Conservation (phyloP, 495 filamentous ascomycete species). For the Hamigera avellanea region DNA sequence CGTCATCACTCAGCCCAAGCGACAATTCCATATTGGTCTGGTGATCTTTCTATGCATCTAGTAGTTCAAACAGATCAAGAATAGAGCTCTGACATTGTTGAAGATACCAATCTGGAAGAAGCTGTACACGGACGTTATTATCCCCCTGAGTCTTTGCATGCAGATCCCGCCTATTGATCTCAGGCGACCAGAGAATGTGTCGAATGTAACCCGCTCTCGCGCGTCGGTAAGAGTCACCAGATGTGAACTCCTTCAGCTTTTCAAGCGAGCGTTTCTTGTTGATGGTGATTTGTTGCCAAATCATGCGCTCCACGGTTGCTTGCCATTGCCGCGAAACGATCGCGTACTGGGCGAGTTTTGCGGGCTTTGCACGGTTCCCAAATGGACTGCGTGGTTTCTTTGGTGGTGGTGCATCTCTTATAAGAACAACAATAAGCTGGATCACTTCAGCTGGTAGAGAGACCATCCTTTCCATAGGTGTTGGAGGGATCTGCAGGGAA, state of each 20-base stretch:
- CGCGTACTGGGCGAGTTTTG: slow-evolving; percentile 1
- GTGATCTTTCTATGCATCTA: slow-evolving; percentile 1
- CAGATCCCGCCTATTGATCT: neutral
- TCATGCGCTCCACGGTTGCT: neutral
- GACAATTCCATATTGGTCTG: neutral
- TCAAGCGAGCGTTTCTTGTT: no score
- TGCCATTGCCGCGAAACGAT: slow-evolving; percentile 1
- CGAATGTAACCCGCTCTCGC: slow-evolving; percentile 1
- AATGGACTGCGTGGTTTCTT: no score
- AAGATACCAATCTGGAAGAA: no score
- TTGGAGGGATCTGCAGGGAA: no score
- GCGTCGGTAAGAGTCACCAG: neutral
- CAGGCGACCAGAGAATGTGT: neutral
- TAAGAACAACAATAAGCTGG: no score
- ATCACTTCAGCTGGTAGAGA: no score
- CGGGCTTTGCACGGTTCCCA: no score
- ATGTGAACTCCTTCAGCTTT: neutral
- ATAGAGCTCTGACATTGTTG: neutral
- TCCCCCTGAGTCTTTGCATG: no score
- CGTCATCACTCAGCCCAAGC: neutral
- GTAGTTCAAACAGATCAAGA: neutral
- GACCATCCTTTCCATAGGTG: no score
- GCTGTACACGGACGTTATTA: no score
- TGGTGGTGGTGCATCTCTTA: no score
- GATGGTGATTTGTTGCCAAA: neutral